Evolutionary conservation across 768 basidiomycete genomes (phyloP), one percentile per base, ranked within the genome.

Genomic region (Porphyrellus cyaneotinctus): DNA sequence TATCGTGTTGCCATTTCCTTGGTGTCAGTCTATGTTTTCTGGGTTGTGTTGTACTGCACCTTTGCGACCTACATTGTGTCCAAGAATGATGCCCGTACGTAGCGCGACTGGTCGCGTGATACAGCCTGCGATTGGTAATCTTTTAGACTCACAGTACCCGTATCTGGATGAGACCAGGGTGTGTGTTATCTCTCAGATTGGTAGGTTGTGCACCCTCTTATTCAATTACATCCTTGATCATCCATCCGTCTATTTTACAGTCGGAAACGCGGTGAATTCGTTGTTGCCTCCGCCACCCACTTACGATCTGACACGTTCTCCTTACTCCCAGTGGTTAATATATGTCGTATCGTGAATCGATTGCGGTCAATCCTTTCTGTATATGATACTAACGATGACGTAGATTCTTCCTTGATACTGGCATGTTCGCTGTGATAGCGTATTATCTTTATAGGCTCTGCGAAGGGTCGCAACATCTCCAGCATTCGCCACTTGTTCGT

Each of bases 21-120:
- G 18, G 44, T 64, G 20, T 22, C 18, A 2, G 14, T 23, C 17
- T 64, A 64, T 32, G 20, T 39, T 23, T 1, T 49, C 24, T 64
- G 58, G 15, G 15, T 62, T 13, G 12, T 51, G 43, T 13, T 28
- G 10, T 5, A 32, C 15, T 4, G 36, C 10, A 43, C 49, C 10
- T 45, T 32, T 22, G 0, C 11, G 15, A 33, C 43, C 43, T 54
- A 54, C 30, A 20, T 51, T 17, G 4, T 45, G 1, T 12, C 39
- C 6, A 51, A n/a, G 24, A 33, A 54, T 7, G 2, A 3, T 15
- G 3, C 5, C 17, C 1, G 53, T 56, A 14, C 23, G 54, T 54
- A 1, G 24, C 8, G 17, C 26, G 10, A 12, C 15, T 8, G 9
- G 2, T 28, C 42, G 30, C 7, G n/a, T 9, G 2, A 33, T 28